Conservation (phyloP, 108 stramenopile genomes). For the Thalassiosira profunda region DNA sequence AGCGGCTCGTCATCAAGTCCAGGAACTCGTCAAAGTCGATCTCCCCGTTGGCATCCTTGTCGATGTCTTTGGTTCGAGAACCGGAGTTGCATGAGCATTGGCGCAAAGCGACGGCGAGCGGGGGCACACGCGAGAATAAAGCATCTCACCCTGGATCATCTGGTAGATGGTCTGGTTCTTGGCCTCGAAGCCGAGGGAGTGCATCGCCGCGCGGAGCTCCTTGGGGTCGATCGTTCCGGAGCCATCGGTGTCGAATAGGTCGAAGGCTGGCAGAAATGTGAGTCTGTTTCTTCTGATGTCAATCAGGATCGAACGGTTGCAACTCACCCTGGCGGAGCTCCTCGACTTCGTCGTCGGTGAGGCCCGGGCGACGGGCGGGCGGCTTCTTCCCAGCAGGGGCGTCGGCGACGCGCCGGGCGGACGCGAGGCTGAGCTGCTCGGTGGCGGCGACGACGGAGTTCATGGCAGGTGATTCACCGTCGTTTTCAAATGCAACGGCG, state of each 20-base stretch:
- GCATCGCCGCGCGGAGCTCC: conserved; percentile 94
- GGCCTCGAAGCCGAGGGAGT: conserved; percentile 91
- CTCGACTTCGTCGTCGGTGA: conserved; percentile 50
- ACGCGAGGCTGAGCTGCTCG: too few species aligned
- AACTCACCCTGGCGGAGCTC: conserved; percentile 42
- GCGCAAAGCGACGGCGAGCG: too few species aligned
- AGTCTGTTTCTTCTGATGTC: background rate
- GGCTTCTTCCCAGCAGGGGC: too few species aligned
- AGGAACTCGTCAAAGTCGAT: conserved; percentile 87
- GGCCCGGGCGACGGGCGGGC: conserved; percentile 30
- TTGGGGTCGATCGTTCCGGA: conserved; percentile 92
- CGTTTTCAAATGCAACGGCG: too few species aligned
- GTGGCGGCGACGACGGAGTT: too few species aligned
- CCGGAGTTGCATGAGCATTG: too few species aligned
- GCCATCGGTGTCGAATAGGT: conserved; percentile 56
- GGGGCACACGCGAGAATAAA: too few species aligned
- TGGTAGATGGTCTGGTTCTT: conserved; percentile 95
- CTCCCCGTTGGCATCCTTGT: conserved; percentile 68
- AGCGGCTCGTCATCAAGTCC: conserved; percentile 96
- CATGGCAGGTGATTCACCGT: too few species aligned
- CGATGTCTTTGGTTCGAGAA: too few species aligned
- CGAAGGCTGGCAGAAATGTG: conserved; percentile 37
- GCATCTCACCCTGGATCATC: too few species aligned
- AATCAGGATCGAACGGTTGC: background rate
- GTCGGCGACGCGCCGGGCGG: too few species aligned